Conservation (phyloP, 345 rosid genomes). For the Passiflora organensis region DNA sequence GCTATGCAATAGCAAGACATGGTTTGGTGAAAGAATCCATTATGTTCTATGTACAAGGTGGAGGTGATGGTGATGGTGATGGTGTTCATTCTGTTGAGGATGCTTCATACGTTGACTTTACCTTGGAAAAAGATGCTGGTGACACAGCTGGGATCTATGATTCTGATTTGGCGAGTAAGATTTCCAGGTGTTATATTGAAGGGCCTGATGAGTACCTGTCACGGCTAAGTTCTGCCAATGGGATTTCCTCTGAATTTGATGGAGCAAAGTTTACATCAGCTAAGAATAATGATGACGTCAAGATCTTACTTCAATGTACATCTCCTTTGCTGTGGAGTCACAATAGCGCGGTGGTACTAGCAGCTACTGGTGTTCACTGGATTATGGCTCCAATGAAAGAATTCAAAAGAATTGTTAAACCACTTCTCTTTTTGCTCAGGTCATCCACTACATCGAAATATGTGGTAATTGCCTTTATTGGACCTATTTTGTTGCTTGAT, state of each 20-base stretch:
- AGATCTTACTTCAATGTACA: conserved; percentile 80
- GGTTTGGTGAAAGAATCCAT: conserved; percentile 88
- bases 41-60: conserved; percentile 56
- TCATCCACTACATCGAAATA: conserved; percentile 84
- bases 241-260: conserved; percentile 31
- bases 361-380: conserved; percentile 95
- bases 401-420: conserved; percentile 73
- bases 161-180: conserved; percentile 39
- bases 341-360: conserved; percentile 90
- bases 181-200: conserved; percentile 77
- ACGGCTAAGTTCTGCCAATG: conserved; percentile 42
- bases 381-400: conserved; percentile 79
- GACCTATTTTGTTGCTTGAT: neutral
- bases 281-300: conserved; percentile 62
- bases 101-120: conserved; percentile 30
- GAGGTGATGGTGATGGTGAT: conserved; percentile 20
- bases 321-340: conserved; percentile 89
- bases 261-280: conserved; percentile 52
- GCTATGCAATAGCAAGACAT: conserved; percentile 70
- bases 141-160: conserved; percentile 28
- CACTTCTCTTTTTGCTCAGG: conserved; percentile 78
- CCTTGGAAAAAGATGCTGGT: conserved; percentile 30
- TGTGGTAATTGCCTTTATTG: conserved; percentile 51
- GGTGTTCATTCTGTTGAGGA: conserved; percentile 37
- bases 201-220: conserved; percentile 86